Percentiles rank a stretch among this genome's conserved stretches.
Evolutionary conservation across 768 basidiomycete genomes (phyloP).

Genomic region (Amanita thiersii): DNA sequence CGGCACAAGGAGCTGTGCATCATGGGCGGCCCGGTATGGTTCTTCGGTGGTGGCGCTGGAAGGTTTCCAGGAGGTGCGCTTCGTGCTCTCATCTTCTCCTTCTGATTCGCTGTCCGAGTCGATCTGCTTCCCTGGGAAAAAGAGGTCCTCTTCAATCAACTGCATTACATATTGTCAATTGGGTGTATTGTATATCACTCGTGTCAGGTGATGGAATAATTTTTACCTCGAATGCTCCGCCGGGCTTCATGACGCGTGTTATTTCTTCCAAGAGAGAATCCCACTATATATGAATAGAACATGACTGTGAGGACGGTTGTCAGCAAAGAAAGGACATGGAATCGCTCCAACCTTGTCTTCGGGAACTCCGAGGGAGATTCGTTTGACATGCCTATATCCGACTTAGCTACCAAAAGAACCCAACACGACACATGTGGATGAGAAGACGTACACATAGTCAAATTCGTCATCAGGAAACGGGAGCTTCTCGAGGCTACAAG

Average conservation of each 20-base stretch:
- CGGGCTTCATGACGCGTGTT: conserved; percentile 62
- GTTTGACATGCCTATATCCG: conserved; percentile 50
- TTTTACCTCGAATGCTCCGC: conserved; percentile 60
- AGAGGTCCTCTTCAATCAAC: conserved; percentile 71
- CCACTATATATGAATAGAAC: conserved; percentile 36
- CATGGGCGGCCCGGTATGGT: not conserved
- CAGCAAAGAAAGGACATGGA: not conserved
- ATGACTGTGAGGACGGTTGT: not conserved
- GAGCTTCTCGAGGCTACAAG: conserved; percentile 51
- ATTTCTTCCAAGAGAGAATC: conserved; percentile 63
- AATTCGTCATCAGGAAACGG: conserved; percentile 70
- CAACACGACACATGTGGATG: not conserved
- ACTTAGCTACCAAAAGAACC: conserved; percentile 5
- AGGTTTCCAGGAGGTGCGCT: conserved; percentile 13
- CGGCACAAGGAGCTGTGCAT: not conserved
- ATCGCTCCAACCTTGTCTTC: conserved; percentile 51
- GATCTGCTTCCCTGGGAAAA: conserved; percentile 50
- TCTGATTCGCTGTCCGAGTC: conserved; percentile 26
- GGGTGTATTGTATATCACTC: not conserved
- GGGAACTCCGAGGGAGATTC: conserved; percentile 67
- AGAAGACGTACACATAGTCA: conserved; percentile 58
- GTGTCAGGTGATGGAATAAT: conserved; percentile 2
- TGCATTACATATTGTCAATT: conserved; percentile 15
- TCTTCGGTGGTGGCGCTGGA: not conserved
- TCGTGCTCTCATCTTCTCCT: conserved; percentile 16